These are phyloP conservation scores for Pilobolus umbonatus DNA, from an alignment of 192 early-diverging fungal species.

Conservation along the genomic window DNA sequence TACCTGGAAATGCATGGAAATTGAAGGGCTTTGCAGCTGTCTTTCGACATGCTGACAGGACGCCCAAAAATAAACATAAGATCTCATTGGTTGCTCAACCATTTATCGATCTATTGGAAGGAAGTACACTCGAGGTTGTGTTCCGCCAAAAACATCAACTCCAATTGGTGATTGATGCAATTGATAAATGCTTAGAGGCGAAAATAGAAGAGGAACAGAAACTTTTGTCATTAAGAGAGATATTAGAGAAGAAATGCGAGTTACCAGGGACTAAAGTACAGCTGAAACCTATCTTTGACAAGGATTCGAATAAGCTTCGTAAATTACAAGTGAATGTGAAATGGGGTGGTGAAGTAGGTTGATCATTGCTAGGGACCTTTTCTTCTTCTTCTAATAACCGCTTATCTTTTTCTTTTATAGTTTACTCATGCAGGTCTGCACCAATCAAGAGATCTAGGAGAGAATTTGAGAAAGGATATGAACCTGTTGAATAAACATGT, in stretches of 20 bases:
- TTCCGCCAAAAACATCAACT: constrained; percentile 72
- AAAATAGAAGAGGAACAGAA: constrained; percentile 47
- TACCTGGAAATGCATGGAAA: constrained; percentile 81
- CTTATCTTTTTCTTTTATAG: constrained; percentile 26
- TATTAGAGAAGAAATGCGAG: constrained; percentile 74
- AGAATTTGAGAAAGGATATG: constrained; percentile 89
- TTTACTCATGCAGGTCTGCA: constrained; percentile 91
- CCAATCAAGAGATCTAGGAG: constrained; percentile 88
- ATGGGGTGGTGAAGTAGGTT: constrained; percentile 82
- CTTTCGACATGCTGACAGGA: constrained; percentile 92
- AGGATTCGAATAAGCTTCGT: constrained; percentile 45
- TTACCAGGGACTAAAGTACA: constrained; percentile 92
- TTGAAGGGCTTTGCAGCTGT: constrained; percentile 92
- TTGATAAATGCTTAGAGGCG: constrained; percentile 41
- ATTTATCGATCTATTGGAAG: constrained; percentile 68
- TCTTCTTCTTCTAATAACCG: not conserved
- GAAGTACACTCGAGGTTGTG: constrained; percentile 70
- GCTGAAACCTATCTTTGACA: constrained; percentile 72
- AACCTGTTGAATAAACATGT: constrained; percentile 82
- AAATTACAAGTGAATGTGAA: constrained; percentile 92
- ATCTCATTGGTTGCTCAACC: constrained; percentile 68
- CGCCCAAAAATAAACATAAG: constrained; percentile 98
- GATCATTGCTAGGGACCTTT: too few species aligned
- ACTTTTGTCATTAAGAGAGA: constrained; percentile 64
- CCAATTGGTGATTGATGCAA: constrained; percentile 56